Evolutionary conservation across 2,329 filamentous ascomycete genomes (phyloP), one percentile per base, ranked within the genome.

Genomic region (Ophiostoma ips): DNA sequence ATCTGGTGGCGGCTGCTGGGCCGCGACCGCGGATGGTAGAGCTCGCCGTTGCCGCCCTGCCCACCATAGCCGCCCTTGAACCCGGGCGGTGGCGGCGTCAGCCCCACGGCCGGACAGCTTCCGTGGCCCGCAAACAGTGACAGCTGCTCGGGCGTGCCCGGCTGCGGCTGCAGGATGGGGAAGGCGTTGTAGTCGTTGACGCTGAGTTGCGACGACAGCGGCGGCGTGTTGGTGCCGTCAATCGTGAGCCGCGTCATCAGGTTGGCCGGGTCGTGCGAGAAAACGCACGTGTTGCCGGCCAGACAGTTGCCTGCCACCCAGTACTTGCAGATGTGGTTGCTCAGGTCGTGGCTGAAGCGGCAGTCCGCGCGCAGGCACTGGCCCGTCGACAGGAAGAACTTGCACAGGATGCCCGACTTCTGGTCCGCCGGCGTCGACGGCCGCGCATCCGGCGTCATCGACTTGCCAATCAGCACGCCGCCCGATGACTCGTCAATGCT

Each of bases 311-410:
- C 92, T 69, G 87, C 87, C 49, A 98, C 76, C 87, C 89, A 98
- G 64, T 96, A 94, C 87, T 96, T 96, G 89, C 92, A 98, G 55
- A 98, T 77, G 60, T 95, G 92, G 61, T 86, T 94, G 62, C 87
- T 94, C 41, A 95, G 76, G 64, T 98, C 90, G 65, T 98, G 92
- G 58, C 89, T 95, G 66, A 96, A 98, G 52, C 90, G 83, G 65
- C 92, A 98, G 66, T 98, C 92, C 53, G 90, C 90, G 52, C 92
- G 81, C 49, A 95, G 80, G 64, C 92, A 98, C 65, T 92, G 86
- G n/a, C 92, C 92, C 8, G 85, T 94, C 10, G 89, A 90, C 55
- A 98, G 72, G 72, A 88, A 96, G 65, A 96, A 98, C 67, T 95
- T 94, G 76, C 92, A 98, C 38, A 96, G 86, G 36, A 95, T 83